Base-by-base conservation (phyloP, 441 rosid species). In the Gossypium laxum region DNA sequence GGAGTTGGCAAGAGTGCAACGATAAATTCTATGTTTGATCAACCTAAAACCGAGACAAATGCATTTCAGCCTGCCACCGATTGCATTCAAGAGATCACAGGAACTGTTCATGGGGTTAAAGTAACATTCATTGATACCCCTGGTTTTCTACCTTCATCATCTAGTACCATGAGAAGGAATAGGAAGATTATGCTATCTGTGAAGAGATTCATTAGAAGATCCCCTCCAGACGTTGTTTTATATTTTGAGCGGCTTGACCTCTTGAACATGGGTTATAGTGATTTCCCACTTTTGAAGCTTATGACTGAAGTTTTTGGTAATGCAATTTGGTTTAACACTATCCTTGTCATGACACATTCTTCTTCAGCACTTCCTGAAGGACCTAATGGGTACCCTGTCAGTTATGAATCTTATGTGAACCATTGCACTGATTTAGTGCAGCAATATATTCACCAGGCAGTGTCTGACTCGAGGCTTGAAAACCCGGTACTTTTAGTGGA, bases 1-100 rank as follows among this genome's bases (percentile, higher is more conserved):
- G 96, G 97, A 19, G 94, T 90, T n/a, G 95, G 98, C 78, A 93
- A 93, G 86, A 93, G 98, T 79, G 96, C 98, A 47, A 91, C 98
- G 30, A 87, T 89, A 82, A 93, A 93, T 82, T 90, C 98, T 7
- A 77, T 93, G n/a, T 86, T 91, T 60, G 89, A 85, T 79, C 90
- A 91, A 79, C 67, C 79, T 28, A 91, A 82, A 82, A 80, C 89
- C 4, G 75, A 75, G 74, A 93, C 96, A 17, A 75, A 80, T 79
- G 98, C 98, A 70, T 93, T 91, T 85, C 80, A 63, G 58, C 95
- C 96, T 4, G 85, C 87, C 54, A 93, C 97, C 10, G 75, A 83
- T 67, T 30, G 30, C 74, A 85, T 93, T 73, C 85, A 75, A 82
- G 97, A 93, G 86, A 85, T 91, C 76, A 67, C 18, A 30, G 96